Evolutionary conservation across 495 filamentous ascomycete genomes (phyloP).

Genomic region (Pyronema domesticum): DNA sequence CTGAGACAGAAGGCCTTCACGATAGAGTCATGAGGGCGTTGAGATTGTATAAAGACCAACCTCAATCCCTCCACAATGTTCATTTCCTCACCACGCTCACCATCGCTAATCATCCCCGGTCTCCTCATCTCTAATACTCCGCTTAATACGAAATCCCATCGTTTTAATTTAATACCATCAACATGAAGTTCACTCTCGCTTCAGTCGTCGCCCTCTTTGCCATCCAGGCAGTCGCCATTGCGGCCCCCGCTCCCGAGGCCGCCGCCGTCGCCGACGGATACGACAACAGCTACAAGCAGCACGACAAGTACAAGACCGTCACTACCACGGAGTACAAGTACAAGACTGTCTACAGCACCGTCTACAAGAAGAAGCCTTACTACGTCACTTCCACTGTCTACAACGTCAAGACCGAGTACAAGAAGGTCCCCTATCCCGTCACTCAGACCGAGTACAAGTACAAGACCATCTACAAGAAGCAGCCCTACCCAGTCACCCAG

Average conservation of each 20-base stretch:
- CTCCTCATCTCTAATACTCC: background rate
- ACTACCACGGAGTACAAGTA: background rate
- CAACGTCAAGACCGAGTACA: background rate
- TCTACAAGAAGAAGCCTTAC: background rate
- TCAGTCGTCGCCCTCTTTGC: slow-evolving; percentile 1
- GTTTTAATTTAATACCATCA: background rate
- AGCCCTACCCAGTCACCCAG: background rate
- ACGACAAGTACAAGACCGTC: background rate
- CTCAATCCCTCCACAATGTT: background rate
- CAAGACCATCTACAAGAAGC: background rate
- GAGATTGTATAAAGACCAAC: slow-evolving; percentile 3
- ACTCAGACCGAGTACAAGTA: background rate
- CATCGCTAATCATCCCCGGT: slow-evolving; percentile 1
- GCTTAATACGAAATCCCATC: background rate
- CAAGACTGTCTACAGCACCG: background rate
- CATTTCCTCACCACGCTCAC: slow-evolving; percentile 4
- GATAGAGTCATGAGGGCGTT: background rate
- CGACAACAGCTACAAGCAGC: background rate
- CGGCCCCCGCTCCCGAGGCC: slow-evolving; percentile 1
- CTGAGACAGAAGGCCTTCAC: too few relatives aligned
- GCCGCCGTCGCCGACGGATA: background rate
- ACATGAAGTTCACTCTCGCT: slow-evolving; percentile 5
- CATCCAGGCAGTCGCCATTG: background rate
- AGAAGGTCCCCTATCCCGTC: background rate
- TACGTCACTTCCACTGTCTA: background rate